phyloP scores from a whole-genome alignment of 73 alveolate genomes.

The Paramecium tetraurelia region DNA sequence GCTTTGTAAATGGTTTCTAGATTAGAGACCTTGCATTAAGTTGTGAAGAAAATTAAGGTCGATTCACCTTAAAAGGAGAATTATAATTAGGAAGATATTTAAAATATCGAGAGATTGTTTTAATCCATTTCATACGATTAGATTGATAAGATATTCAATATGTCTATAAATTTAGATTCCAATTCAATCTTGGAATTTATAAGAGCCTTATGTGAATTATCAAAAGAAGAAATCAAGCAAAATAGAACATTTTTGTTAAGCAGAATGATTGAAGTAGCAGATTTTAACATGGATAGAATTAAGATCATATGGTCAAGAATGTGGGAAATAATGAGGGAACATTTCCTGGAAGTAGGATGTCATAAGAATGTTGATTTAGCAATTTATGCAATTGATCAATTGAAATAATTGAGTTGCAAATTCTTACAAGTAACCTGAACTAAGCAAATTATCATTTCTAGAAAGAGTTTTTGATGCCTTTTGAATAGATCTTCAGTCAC shows the following conservation, averaged over 20 bases:
- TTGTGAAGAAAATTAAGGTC: background rate
- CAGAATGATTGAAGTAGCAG: conserved; percentile 89
- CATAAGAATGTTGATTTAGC: conserved; percentile 73
- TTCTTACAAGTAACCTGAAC: conserved; percentile 69
- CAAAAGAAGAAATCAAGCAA: conserved; percentile 75
- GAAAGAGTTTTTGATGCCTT: conserved; percentile 81
- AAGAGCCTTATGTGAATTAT: conserved; percentile 74
- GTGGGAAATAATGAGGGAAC: conserved; percentile 87
- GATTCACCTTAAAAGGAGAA: background rate
- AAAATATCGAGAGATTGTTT: conserved; percentile 59
- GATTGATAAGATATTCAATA: conserved; percentile 78
- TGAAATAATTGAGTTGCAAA: conserved; percentile 80
- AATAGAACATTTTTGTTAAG: conserved; percentile 79
- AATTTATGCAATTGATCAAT: conserved; percentile 77
- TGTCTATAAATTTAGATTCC: conserved; percentile 76
- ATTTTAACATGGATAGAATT: conserved; percentile 79
- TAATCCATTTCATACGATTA: conserved; percentile 65
- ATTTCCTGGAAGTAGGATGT: conserved; percentile 80
- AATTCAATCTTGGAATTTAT: conserved; percentile 83
- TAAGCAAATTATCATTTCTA: conserved; percentile 75
- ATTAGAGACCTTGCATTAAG: conserved; percentile 67
- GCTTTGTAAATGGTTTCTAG: conserved; percentile 72
- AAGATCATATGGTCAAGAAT: conserved; percentile 80
- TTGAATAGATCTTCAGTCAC: conserved; percentile 65
- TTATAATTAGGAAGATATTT: background rate